Evolutionary conservation across 1,139 yeast species (phyloP).

Genomic region (Blastobotrys ciferrii): DNA sequence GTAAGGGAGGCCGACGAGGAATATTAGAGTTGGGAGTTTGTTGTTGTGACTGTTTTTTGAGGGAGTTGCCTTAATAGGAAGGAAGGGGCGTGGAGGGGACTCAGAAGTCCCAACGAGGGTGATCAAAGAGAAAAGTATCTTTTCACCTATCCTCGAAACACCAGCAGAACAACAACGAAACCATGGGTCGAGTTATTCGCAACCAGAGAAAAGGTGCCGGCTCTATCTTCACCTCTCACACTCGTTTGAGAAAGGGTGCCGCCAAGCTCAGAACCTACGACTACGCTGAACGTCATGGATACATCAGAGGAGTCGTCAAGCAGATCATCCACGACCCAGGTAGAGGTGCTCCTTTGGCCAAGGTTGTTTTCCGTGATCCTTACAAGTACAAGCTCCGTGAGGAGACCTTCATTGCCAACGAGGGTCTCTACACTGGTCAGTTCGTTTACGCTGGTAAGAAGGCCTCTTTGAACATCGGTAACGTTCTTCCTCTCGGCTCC

Average conservation of each 20-base stretch:
- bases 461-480: conserved; percentile 97
- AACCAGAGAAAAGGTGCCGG: conserved; percentile 99
- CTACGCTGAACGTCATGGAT: conserved; percentile 99
- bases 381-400: conserved; percentile 96
- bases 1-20: background rate
- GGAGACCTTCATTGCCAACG: conserved; percentile 98
- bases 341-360: conserved; percentile 99
- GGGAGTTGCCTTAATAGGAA: background rate
- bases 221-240: conserved; percentile 99
- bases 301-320: conserved; percentile 98
- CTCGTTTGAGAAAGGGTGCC: conserved; percentile 99
- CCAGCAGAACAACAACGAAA: background rate
- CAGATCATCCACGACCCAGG: conserved; percentile 99
- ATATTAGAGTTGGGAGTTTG: background rate
- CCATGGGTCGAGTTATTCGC: conserved; percentile 97
- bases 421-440: conserved; percentile 99
- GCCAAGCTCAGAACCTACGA: conserved; percentile 99
- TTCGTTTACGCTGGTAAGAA: conserved; percentile 98
- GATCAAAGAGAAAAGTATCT: background rate
- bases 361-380: conserved; percentile 99
- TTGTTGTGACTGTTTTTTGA: conserved; percentile 1
- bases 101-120: background rate
- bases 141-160: conserved; percentile 1
- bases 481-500: conserved; percentile 93
- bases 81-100: background rate